Percentiles rank a stretch among this genome's conserved stretches.
Conservation (phyloP, 2,329 filamentous ascomycete species). For the Fusarium transvaalense region DNA sequence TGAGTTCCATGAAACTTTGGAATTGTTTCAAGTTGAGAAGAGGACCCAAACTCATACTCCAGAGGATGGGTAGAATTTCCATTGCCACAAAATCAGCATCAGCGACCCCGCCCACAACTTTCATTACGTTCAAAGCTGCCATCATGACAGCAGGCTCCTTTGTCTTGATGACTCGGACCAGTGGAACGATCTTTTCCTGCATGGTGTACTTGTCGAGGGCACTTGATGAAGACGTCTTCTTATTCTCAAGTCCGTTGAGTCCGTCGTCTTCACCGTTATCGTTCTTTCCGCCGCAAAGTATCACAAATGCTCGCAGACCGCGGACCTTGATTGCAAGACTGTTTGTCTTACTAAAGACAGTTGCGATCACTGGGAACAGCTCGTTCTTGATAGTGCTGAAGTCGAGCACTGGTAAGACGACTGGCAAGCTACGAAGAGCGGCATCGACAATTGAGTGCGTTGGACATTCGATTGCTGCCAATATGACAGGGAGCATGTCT, state of each 20-base stretch:
- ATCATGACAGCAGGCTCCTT: slow-evolving; percentile 99
- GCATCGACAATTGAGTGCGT: slow-evolving; percentile 92
- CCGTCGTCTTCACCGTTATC: slow-evolving; percentile 71
- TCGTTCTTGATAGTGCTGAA: slow-evolving; percentile 98
- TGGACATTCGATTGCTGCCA: slow-evolving; percentile 85
- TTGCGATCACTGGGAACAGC: slow-evolving; percentile 90
- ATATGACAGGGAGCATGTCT: slow-evolving; percentile 90
- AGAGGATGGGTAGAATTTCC: slow-evolving; percentile 89
- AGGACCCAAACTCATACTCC: slow-evolving; percentile 91
- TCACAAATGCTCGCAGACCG: slow-evolving; percentile 88
- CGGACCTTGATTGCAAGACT: slow-evolving; percentile 95
- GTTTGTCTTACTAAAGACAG: slow-evolving; percentile 91
- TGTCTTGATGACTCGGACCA: slow-evolving; percentile 94
- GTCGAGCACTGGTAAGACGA: slow-evolving; percentile 88
- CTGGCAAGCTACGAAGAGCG: slow-evolving; percentile 80
- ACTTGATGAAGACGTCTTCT: slow-evolving; percentile 75
- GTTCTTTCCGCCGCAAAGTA: slow-evolving; percentile 83
- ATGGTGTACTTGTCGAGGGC: slow-evolving; percentile 98
- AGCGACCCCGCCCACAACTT: slow-evolving; percentile 82
- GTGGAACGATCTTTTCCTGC: slow-evolving; percentile 94
- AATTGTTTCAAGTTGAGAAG: slow-evolving; percentile 90
- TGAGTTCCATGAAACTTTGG: slow-evolving; percentile 88
- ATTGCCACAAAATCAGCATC: slow-evolving; percentile 93
- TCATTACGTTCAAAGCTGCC: slow-evolving; percentile 86
- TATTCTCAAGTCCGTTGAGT: slow-evolving; percentile 77